Percentiles rank a stretch among this genome's conserved stretches.
Evolutionary conservation across 768 basidiomycete species (phyloP).

Genomic region (Candolleomyces eurysporus): DNA sequence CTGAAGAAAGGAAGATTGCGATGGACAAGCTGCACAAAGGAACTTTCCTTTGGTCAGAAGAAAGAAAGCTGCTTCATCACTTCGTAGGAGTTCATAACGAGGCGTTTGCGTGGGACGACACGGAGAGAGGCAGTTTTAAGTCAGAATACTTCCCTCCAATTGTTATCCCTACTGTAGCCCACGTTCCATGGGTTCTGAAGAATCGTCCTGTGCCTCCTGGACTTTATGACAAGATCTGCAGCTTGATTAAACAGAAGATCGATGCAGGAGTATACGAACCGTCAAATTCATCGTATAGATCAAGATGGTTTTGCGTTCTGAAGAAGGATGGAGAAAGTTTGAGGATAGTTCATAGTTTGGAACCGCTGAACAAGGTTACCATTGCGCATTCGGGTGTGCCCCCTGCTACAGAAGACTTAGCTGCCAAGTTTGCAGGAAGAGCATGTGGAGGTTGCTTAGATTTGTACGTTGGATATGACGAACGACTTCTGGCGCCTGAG

Average conservation of each 20-base stretch:
- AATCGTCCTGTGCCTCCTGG: slow-evolving; percentile 14
- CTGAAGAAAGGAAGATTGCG: slow-evolving; percentile 17
- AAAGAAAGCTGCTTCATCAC: slow-evolving; percentile 15
- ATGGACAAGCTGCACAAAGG: slow-evolving; percentile 18
- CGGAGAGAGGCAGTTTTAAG: slow-evolving; percentile 13
- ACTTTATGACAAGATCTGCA: slow-evolving; percentile 7
- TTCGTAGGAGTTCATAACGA: slow-evolving; percentile 10
- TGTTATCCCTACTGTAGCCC: slow-evolving; percentile 9
- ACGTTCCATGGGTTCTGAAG: slow-evolving; percentile 10
- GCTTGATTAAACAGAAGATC: slow-evolving; percentile 24
- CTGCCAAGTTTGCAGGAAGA: slow-evolving; percentile 16
- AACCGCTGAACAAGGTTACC: slow-evolving; percentile 33
- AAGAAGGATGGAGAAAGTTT: slow-evolving; percentile 32
- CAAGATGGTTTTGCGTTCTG: slow-evolving; percentile 36
- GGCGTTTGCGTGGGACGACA: slow-evolving; percentile 19
- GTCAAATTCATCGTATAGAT: slow-evolving; percentile 29
- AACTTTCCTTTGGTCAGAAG: slow-evolving; percentile 17
- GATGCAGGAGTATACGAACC: slow-evolving; percentile 31
- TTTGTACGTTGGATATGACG: slow-evolving; percentile 9
- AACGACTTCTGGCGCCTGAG: background rate
- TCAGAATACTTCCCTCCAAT: slow-evolving; percentile 15
- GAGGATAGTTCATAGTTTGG: too few species aligned
- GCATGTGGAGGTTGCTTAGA: slow-evolving; percentile 5
- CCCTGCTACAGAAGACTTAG: slow-evolving; percentile 25
- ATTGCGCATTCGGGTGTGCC: slow-evolving; percentile 27